Evolutionary conservation across 306 rosid species (phyloP), one percentile per base, ranked within the genome.

Genomic region (Lathyrus oleraceus): DNA sequence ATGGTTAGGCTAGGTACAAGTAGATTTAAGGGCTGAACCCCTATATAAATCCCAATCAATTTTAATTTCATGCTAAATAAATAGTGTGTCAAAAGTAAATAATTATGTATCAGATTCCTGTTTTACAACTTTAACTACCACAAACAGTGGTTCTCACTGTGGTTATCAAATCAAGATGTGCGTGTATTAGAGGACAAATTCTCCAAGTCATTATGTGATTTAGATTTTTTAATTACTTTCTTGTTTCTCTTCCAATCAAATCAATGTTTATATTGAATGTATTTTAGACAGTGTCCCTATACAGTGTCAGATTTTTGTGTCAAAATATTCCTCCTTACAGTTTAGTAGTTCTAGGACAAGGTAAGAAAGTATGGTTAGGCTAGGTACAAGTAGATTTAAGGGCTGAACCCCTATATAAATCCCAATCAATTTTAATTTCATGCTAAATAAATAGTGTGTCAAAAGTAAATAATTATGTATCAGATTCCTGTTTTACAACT

Each of bases 121-220:
- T 13, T 74, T 74, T 48, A 56, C 20, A 66, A 35, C 35, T 45
- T 59, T 56, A 58, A 75, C 72, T 47, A 58, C 17, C 7, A 23
- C 6, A 61, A 16, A 51, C 21, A 32, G 35, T 28, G 14, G 47
- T 42, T 12, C 47, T 42, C 47, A 42, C 15, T 21, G 19, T 16
- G 5, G 56, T 48, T 48, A 17, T 8, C 25, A 7, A 48, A 48
- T 48, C 12, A 1, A 48, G 12, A 16, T 8, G 10, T 16, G 52
- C n/a, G 23, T 48, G 23, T 48, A 48, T 48, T n/a, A n/a, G 56
- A 48, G 16, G 12, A 48, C 25, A 10, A 7, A 15, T 48, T 48
- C 19, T 48, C 10, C 56, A 16, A 48, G 19, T 16, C 23, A 16
- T 16, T 27, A 27, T 27, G 30, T 27, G 30, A 3, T 27, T 27